These are phyloP conservation scores for Hypoxylon trugodes DNA, from an alignment of 495 filamentous ascomycete species.

Conservation along the genomic window DNA sequence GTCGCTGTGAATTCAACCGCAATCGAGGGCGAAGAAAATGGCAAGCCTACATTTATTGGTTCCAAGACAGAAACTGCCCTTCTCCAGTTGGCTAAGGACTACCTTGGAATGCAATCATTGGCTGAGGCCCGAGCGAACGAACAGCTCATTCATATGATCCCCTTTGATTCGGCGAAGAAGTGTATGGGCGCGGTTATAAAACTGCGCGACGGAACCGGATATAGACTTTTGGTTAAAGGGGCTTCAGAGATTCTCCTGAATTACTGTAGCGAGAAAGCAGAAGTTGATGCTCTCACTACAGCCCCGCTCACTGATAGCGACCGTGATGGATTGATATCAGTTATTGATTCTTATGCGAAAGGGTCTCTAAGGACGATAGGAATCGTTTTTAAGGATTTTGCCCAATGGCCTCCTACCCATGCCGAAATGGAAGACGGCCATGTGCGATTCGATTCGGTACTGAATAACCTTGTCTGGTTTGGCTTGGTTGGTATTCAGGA, in stretches of 20 bases:
- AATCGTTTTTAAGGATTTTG: constrained; percentile 76
- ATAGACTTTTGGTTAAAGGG: constrained; percentile 74
- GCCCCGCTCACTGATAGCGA: constrained; percentile 46
- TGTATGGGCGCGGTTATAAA: constrained; percentile 76
- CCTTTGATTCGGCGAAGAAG: constrained; percentile 75
- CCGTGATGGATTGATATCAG: constrained; percentile 51
- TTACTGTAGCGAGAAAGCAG: constrained; percentile 61
- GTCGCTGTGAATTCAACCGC: constrained; percentile 79
- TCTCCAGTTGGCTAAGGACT: constrained; percentile 68
- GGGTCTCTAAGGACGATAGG: constrained; percentile 80
- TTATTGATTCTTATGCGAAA: constrained; percentile 72
- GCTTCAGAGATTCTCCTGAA: constrained; percentile 74
- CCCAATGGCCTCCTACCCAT: constrained; percentile 74
- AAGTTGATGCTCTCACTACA: constrained; percentile 26
- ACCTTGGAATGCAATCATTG: constrained; percentile 69
- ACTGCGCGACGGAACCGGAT: constrained; percentile 52
- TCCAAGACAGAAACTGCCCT: constrained; percentile 82
- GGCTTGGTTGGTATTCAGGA: constrained; percentile 81
- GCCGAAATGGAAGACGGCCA: constrained; percentile 66
- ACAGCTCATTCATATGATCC: constrained; percentile 66
- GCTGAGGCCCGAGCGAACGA: constrained; percentile 66
- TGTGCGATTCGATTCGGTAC: constrained; percentile 71
- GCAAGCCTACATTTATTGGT: constrained; percentile 68
- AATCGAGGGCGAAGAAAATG: constrained; percentile 73
- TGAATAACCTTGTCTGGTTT: constrained; percentile 72